Percentiles rank a stretch among this genome's conserved stretches.
Conservation (phyloP, 2,329 filamentous ascomycete species). For the Rhynchosporium graminicola region DNA sequence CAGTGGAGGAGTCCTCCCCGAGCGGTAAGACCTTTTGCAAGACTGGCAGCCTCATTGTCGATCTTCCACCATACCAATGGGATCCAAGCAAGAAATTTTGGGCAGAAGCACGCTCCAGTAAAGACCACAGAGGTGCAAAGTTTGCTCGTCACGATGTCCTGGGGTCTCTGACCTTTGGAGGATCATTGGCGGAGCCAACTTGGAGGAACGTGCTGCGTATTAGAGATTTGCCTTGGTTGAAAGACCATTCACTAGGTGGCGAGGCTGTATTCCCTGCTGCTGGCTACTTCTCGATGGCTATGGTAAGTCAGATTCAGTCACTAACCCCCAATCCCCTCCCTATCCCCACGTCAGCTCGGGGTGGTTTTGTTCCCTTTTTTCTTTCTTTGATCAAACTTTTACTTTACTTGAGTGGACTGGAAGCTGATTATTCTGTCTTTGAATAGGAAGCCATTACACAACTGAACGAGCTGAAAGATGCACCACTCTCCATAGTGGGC, state of each 20-base stretch:
- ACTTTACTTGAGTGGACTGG: too few species aligned
- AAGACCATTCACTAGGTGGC: conserved; percentile 53
- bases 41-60: conserved; percentile 19
- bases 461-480: conserved; percentile 30
- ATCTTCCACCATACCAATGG: conserved; percentile 50
- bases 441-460: conserved; percentile 22
- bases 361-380: too few species aligned
- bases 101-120: too few species aligned
- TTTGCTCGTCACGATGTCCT: conserved; percentile 43
- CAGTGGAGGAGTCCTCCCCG: too few species aligned
- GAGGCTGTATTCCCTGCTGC: conserved; percentile 50
- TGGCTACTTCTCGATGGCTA: conserved; percentile 25
- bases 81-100: conserved; percentile 41
- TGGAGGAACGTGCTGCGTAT: conserved; percentile 40
- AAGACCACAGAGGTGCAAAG: too few species aligned
- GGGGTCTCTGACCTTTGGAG: conserved; percentile 6
- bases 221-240: conserved; percentile 52
- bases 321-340: too few species aligned
- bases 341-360: too few species aligned
- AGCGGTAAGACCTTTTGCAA: too few species aligned
- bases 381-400: too few species aligned
- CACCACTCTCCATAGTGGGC: conserved; percentile 3
- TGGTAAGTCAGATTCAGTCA: background rate
- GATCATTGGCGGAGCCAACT: conserved; percentile 21
- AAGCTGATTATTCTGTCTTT: too few species aligned